phyloP scores from a whole-genome alignment of 257 asterid species.

The Scutellaria galericulata region DNA sequence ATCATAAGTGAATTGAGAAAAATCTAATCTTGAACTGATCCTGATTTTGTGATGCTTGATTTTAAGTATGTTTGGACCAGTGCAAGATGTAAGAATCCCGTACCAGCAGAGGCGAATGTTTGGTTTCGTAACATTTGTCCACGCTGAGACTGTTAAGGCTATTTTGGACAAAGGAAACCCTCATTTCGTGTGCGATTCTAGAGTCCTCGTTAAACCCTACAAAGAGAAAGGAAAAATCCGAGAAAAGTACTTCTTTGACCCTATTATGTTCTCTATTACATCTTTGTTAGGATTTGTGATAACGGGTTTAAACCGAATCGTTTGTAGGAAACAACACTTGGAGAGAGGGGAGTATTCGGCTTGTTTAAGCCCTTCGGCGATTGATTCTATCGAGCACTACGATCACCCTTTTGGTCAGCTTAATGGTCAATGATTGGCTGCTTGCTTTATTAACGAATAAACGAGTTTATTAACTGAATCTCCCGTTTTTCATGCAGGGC shows the following conservation, averaged over 20 bases:
- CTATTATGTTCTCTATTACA: neutral
- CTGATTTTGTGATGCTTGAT: conserved; percentile 29
- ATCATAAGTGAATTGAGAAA: neutral
- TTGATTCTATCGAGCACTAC: conserved; percentile 68
- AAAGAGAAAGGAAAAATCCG: conserved; percentile 89
- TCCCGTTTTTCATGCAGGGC: conserved; percentile 45
- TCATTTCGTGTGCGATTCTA: conserved; percentile 91
- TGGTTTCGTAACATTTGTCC: conserved; percentile 84
- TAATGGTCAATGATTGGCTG: neutral
- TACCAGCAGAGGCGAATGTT: conserved; percentile 96
- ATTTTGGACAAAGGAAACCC: conserved; percentile 94
- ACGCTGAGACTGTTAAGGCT: conserved; percentile 83
- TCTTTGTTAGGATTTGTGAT: neutral
- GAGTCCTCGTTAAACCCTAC: conserved; percentile 95
- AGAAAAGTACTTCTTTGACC: conserved; percentile 56
- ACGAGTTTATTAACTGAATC: neutral
- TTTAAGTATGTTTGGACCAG: conserved; percentile 80
- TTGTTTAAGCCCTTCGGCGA: conserved; percentile 68
- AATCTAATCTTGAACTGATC: conserved; percentile 19
- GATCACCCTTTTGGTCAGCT: conserved; percentile 78
- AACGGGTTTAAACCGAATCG: conserved; percentile 5
- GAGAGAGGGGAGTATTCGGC: conserved; percentile 67
- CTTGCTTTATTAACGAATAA: neutral
- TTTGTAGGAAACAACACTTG: conserved; percentile 68
- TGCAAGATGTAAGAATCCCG: conserved; percentile 94